Evolutionary conservation across 176 grass and related monocot genomes (phyloP).

Genomic region (Musa itinerans): DNA sequence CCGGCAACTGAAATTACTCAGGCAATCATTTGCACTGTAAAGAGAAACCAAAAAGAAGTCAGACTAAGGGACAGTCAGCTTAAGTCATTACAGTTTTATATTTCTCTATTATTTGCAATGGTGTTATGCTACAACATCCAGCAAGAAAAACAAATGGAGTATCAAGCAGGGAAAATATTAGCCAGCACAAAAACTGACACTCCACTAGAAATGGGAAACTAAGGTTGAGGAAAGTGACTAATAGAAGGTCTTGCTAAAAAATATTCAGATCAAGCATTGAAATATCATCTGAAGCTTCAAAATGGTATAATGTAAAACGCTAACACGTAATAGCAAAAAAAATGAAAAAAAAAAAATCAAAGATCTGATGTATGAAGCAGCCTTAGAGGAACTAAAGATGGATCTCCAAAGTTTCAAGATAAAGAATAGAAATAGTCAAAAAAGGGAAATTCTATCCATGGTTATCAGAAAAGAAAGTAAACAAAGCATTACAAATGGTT

Average conservation of each 20-base stretch:
- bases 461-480: not conserved
- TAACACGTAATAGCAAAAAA: not conserved
- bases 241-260: not conserved
- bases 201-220: no score
- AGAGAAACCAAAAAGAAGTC: not conserved
- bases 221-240: not conserved
- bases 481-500: no score
- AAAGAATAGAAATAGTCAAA: not conserved
- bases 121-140: not conserved
- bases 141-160: not conserved
- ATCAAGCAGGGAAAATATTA: no score
- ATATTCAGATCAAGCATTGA: not conserved
- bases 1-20: not conserved
- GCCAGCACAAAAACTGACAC: no score
- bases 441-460: not conserved
- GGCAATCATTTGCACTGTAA: constrained; percentile 1
- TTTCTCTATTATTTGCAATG: not conserved
- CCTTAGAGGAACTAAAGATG: not conserved
- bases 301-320: not conserved
- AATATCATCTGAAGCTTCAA: not conserved
- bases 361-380: constrained; percentile 4
- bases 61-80: not conserved
- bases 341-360: not conserved
- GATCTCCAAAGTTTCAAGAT: not conserved
- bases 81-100: not conserved